Evolutionary conservation across 345 rosid species (phyloP).

Genomic region (Acer negundo): DNA sequence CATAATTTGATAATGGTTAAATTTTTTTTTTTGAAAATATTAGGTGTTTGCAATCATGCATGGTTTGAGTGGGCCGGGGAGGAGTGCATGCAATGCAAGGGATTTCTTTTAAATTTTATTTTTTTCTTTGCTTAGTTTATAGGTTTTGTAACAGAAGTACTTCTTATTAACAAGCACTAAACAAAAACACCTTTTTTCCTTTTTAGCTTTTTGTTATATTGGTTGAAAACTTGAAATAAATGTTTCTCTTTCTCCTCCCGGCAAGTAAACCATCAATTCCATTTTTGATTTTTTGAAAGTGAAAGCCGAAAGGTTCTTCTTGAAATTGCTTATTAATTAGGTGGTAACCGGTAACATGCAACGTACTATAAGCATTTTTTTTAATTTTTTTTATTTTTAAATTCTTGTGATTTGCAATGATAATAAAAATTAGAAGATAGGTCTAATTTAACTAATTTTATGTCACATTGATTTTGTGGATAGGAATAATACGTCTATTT

Average conservation of each 20-base stretch:
- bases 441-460: not conserved
- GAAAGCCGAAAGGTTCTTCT: slow-evolving; percentile 17
- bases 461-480: not conserved
- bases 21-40: too few species aligned
- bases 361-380: too few species aligned
- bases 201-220: not conserved
- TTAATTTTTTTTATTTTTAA: too few species aligned
- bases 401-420: too few species aligned
- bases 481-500: not conserved
- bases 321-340: too few species aligned
- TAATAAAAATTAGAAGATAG: not conserved
- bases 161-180: not conserved
- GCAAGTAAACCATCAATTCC: slow-evolving; percentile 30
- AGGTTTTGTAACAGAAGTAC: slow-evolving; percentile 2
- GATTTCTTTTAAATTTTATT: not conserved
- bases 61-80: slow-evolving; percentile 13
- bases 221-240: too few species aligned
- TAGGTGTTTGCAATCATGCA: slow-evolving; percentile 34
- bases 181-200: not conserved
- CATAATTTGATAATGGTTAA: not conserved
- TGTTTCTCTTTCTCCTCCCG: slow-evolving; percentile 21
- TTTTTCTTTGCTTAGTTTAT: slow-evolving; percentile 8
- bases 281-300: slow-evolving; percentile 16
- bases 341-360: too few species aligned
- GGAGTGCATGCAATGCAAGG: slow-evolving; percentile 10